These are phyloP conservation scores for Diaporthe ilicicola DNA, from an alignment of 2,329 filamentous ascomycete species.

Conservation along the genomic window DNA sequence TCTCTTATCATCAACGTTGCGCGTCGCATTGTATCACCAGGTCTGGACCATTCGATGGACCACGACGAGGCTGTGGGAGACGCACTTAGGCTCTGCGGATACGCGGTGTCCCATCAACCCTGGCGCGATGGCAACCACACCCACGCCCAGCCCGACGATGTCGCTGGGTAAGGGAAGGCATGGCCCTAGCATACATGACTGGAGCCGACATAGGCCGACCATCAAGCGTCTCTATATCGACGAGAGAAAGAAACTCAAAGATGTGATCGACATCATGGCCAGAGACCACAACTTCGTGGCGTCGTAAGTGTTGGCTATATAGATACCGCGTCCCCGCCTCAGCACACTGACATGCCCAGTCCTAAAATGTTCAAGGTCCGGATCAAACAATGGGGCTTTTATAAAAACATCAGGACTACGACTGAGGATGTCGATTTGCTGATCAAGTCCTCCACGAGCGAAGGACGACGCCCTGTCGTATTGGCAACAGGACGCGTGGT, in stretches of 20 bases:
- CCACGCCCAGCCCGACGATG: neutral
- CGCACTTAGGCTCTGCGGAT: neutral
- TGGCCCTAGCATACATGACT: conserved; percentile 32
- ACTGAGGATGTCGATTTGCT: conserved; percentile 27
- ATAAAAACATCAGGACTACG: conserved; percentile 30
- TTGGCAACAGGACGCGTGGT: conserved; percentile 26
- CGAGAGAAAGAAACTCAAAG: conserved; percentile 33
- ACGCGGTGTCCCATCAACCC: neutral
- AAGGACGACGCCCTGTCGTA: conserved; percentile 17
- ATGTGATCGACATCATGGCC: conserved; percentile 35
- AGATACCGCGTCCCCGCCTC: neutral
- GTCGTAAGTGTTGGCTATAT: conserved; percentile 32
- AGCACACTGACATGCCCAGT: conserved; percentile 25
- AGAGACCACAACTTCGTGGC: conserved; percentile 33
- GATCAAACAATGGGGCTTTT: conserved; percentile 30
- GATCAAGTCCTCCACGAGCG: conserved; percentile 3
- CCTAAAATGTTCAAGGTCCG: conserved; percentile 31
- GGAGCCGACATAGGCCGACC: conserved; percentile 33
- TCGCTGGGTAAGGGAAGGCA: neutral
- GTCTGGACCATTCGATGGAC: neutral
- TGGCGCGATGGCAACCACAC: neutral
- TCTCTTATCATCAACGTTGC: neutral
- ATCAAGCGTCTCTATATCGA: conserved; percentile 36
- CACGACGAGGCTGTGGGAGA: neutral
- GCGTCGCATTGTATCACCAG: neutral